Conservation (phyloP, 164 flowering plant genomes). For the Kalanchoe fedtschenkoi region DNA sequence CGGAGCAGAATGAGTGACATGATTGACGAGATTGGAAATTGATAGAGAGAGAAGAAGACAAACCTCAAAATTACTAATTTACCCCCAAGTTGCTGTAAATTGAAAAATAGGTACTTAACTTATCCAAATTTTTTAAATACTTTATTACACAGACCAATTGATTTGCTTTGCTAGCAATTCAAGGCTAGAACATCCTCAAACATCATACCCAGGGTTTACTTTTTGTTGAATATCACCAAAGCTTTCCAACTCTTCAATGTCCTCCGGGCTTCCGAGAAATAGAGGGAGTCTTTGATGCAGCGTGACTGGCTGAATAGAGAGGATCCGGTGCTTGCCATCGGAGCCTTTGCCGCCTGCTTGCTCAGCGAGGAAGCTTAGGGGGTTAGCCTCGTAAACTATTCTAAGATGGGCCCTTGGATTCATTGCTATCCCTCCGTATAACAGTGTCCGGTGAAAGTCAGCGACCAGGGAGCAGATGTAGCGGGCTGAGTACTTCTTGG, state of each 20-base stretch:
- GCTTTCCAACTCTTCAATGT: slow-evolving; percentile 82
- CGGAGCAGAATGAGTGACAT: slow-evolving; percentile 5
- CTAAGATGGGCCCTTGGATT: slow-evolving; percentile 97
- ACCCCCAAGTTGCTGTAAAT: too few relatives aligned
- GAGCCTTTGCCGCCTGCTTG: slow-evolving; percentile 94
- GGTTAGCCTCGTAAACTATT: slow-evolving; percentile 84
- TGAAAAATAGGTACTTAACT: too few relatives aligned
- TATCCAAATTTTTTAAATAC: too few relatives aligned
- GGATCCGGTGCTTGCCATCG: slow-evolving; percentile 74
- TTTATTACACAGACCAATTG: too few relatives aligned
- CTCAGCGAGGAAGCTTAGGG: slow-evolving; percentile 83
- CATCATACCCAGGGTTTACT: slow-evolving; percentile 92
- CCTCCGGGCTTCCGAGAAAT: slow-evolving; percentile 77
- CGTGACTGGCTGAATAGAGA: slow-evolving; percentile 70
- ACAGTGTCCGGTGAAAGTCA: slow-evolving; percentile 80
- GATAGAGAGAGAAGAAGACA: background rate
- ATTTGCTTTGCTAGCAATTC: too few relatives aligned
- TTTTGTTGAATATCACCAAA: slow-evolving; percentile 89
- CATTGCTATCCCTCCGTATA: slow-evolving; percentile 92
- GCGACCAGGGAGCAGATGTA: slow-evolving; percentile 95
- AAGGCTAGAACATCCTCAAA: slow-evolving; percentile 9
- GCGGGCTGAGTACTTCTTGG: slow-evolving; percentile 93
- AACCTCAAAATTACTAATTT: too few relatives aligned
- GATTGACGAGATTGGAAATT: slow-evolving; percentile 1
- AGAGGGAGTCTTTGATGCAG: slow-evolving; percentile 89